phyloP scores from a whole-genome alignment of 2,329 filamentous ascomycete genomes.

The Periglandula ipomoeae region DNA sequence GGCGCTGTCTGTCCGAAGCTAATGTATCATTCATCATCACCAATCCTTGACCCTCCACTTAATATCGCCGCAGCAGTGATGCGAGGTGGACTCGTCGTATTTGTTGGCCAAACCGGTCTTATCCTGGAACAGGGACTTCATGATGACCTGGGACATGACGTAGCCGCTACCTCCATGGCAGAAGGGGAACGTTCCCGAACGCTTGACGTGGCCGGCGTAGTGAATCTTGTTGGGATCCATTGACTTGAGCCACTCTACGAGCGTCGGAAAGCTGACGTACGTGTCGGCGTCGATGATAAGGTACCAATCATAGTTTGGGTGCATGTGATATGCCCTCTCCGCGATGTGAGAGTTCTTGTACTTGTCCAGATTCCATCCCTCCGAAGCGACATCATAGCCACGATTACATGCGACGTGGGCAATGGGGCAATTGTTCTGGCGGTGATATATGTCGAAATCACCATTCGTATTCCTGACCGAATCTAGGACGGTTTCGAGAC shows the following conservation, averaged over 20 bases:
- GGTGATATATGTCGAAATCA: slow-evolving; percentile 41
- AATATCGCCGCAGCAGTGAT: slow-evolving; percentile 42
- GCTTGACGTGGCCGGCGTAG: slow-evolving; percentile 41
- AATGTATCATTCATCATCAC: too few relatives aligned
- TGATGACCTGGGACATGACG: slow-evolving; percentile 39
- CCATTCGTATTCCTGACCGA: slow-evolving; percentile 32
- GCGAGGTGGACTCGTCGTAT: slow-evolving; percentile 32
- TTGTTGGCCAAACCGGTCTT: slow-evolving; percentile 33
- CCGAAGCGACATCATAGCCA: slow-evolving; percentile 14
- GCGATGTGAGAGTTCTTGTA: slow-evolving; percentile 54
- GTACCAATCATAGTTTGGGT: slow-evolving; percentile 48
- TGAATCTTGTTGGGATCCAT: slow-evolving; percentile 32
- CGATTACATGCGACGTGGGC: slow-evolving; percentile 35
- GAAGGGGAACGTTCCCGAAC: slow-evolving; percentile 34
- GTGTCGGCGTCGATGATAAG: slow-evolving; percentile 50
- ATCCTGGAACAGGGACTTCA: slow-evolving; percentile 34
- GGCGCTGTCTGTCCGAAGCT: too few relatives aligned
- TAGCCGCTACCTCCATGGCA: slow-evolving; percentile 49
- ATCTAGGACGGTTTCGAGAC: slow-evolving; percentile 33
- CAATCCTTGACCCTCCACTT: slow-evolving; percentile 16
- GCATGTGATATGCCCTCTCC: slow-evolving; percentile 39
- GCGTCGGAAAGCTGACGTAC: slow-evolving; percentile 44
- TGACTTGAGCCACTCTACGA: slow-evolving; percentile 36
- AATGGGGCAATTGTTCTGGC: slow-evolving; percentile 34
- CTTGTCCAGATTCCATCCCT: slow-evolving; percentile 48